phyloP scores from a whole-genome alignment of 495 filamentous ascomycete genomes.

The Bathelium albidoporum region DNA sequence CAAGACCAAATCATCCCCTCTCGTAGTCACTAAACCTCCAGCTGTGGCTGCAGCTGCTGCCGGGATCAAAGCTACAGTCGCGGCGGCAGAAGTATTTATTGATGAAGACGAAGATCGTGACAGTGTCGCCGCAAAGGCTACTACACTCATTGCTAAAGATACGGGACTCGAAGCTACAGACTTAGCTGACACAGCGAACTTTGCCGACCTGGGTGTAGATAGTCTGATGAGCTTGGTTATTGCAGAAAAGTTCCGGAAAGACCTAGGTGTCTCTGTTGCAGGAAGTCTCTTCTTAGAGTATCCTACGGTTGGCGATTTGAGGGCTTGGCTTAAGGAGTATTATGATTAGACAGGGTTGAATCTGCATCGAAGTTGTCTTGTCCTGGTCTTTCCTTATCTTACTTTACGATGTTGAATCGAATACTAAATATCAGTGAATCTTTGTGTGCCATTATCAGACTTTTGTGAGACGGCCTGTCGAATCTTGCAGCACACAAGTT shows the following conservation, averaged over 20 bases:
- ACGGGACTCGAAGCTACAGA: not conserved
- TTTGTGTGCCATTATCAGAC: too few relatives aligned
- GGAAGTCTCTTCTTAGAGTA: slow-evolving; percentile 11
- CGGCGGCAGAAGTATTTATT: not conserved
- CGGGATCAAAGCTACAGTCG: not conserved
- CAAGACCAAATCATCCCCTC: not conserved
- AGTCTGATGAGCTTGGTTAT: slow-evolving; percentile 8
- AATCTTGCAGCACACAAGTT: too few relatives aligned
- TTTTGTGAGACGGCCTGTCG: too few relatives aligned
- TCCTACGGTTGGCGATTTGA: slow-evolving; percentile 7
- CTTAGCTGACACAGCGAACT: not conserved
- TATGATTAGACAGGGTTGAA: too few relatives aligned
- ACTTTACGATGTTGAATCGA: too few relatives aligned
- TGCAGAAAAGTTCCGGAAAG: slow-evolving; percentile 7
- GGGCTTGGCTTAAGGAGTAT: slow-evolving; percentile 10
- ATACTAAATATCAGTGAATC: too few relatives aligned
- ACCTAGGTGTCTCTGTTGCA: slow-evolving; percentile 5
- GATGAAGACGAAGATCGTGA: not conserved
- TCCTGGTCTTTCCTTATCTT: too few relatives aligned
- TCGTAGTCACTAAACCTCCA: not conserved
- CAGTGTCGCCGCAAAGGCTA: slow-evolving; percentile 4
- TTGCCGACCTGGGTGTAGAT: slow-evolving; percentile 8
- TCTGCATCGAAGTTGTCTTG: too few relatives aligned
- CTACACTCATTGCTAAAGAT: slow-evolving; percentile 6
- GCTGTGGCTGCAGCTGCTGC: not conserved